A percentile compares a stretch with the other conserved stretches of the same genome.
phyloP scores from a whole-genome alignment of 2,329 filamentous ascomycete species.

The Talaromyces sp. region DNA sequence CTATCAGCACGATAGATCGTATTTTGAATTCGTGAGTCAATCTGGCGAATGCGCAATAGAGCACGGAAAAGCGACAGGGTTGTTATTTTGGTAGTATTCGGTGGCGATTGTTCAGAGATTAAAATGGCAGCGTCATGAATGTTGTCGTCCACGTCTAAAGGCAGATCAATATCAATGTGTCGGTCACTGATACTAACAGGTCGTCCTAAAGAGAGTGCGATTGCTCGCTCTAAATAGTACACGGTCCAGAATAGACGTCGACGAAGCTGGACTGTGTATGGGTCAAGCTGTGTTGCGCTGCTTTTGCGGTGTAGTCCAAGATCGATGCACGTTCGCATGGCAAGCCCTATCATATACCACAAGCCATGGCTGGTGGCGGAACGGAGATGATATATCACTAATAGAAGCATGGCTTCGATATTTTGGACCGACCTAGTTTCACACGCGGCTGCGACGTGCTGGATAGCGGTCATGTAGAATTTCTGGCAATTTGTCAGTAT shows the following conservation, averaged over 20 bases:
- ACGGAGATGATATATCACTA: conserved; percentile 54
- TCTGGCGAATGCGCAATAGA: conserved; percentile 48
- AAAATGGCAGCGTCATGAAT: conserved; percentile 40
- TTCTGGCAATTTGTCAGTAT: conserved; percentile 31
- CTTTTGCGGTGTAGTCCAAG: conserved; percentile 52
- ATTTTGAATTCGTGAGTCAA: conserved; percentile 52
- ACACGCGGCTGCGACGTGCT: conserved; percentile 50
- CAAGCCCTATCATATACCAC: conserved; percentile 57
- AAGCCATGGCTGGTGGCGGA: conserved; percentile 52
- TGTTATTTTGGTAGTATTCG: conserved; percentile 31
- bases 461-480: conserved; percentile 52
- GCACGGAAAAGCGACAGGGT: conserved; percentile 46
- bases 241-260: conserved; percentile 55
- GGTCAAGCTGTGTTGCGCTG: conserved; percentile 44
- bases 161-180: conserved; percentile 52
- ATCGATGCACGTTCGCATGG: conserved; percentile 55
- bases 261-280: conserved; percentile 47
- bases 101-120: conserved; percentile 23
- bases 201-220: conserved; percentile 53
- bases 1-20: conserved; percentile 54
- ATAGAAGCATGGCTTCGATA: conserved; percentile 53
- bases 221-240: conserved; percentile 51
- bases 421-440: conserved; percentile 53
- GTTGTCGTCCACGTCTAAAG: conserved; percentile 46
- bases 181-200: conserved; percentile 53